Evolutionary conservation across 2,329 filamentous ascomycete genomes (phyloP).

Genomic region (Talaromyces pinophilus): DNA sequence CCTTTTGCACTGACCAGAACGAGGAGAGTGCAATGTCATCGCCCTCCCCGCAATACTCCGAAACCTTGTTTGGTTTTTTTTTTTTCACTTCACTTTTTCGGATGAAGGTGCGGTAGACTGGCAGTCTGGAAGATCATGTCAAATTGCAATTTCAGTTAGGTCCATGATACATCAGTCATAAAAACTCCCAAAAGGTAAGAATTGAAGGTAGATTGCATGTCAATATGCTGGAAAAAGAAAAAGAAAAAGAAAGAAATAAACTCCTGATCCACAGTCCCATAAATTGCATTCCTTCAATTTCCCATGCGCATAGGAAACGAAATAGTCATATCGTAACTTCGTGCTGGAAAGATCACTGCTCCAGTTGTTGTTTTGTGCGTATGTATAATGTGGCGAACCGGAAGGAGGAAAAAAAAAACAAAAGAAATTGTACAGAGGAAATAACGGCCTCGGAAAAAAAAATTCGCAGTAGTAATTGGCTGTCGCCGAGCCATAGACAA

Average conservation of each 20-base stretch:
- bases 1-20: neutral
- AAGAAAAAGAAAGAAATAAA: slow-evolving; percentile 26
- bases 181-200: neutral
- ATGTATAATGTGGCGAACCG: neutral
- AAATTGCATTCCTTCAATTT: slow-evolving; percentile 6
- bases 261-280: slow-evolving; percentile 24
- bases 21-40: neutral
- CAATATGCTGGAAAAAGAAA: neutral
- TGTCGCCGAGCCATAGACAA: neutral
- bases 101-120: neutral
- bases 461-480: neutral
- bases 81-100: neutral
- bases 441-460: slow-evolving; percentile 21
- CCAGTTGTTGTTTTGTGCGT: slow-evolving; percentile 6
- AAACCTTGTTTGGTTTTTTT: slow-evolving; percentile 5
- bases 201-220: neutral
- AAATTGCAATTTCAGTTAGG: slow-evolving; percentile 16
- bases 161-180: slow-evolving; percentile 6
- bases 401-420: slow-evolving; percentile 25
- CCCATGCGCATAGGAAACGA: neutral
- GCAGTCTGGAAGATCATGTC: neutral
- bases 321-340: slow-evolving; percentile 1
- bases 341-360: neutral
- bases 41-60: slow-evolving; percentile 3
- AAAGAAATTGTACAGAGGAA: slow-evolving; percentile 29